Percentiles rank a stretch among this genome's conserved stretches.
Evolutionary conservation across 169 alveolate genomes (phyloP).

Genomic region (Cystoisospora suis): DNA sequence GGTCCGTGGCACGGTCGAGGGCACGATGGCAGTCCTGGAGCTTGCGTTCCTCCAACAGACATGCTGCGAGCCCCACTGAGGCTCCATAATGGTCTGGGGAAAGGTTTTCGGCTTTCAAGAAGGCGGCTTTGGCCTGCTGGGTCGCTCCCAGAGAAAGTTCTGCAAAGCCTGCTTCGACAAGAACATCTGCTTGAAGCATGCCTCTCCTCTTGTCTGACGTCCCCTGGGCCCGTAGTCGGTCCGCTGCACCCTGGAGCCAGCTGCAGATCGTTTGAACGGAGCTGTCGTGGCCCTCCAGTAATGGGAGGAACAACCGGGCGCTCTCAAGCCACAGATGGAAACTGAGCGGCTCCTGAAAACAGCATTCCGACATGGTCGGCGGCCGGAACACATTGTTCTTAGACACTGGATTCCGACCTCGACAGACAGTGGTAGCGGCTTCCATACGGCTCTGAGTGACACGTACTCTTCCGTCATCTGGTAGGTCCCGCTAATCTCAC

Average conservation of each 20-base stretch:
- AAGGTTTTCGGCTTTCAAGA: background rate
- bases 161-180: background rate
- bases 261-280: background rate
- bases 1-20: background rate
- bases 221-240: background rate
- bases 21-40: background rate
- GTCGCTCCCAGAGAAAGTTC: background rate
- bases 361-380: too few species aligned
- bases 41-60: background rate
- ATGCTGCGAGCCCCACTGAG: background rate
- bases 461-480: too few species aligned
- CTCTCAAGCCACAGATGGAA: constrained; percentile 4
- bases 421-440: too few species aligned
- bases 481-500: too few species aligned
- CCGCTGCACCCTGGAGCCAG: background rate
- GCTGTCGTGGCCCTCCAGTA: background rate
- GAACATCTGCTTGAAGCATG: background rate
- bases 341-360: background rate
- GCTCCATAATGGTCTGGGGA: background rate
- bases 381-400: too few species aligned
- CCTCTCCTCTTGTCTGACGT: background rate
- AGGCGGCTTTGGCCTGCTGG: background rate
- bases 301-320: background rate
- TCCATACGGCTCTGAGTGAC: too few species aligned
- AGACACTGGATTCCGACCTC: too few species aligned